These are phyloP conservation scores for Fragaria iinumae DNA, from an alignment of 306 rosid genomes.

Conservation along the genomic window DNA sequence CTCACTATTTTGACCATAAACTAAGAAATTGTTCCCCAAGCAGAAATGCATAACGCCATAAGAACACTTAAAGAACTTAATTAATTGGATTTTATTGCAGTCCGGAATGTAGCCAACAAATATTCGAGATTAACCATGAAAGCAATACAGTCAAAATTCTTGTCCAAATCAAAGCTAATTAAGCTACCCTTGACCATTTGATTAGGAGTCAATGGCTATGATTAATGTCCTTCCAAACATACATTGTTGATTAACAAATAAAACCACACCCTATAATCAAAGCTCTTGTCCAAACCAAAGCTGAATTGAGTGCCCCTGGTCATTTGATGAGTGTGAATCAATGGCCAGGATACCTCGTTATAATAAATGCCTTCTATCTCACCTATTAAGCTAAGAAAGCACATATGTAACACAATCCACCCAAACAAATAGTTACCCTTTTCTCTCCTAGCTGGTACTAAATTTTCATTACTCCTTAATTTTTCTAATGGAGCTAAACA, in stretches of 20 bases:
- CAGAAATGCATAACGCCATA: constrained; percentile 32
- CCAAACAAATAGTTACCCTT: constrained; percentile 25
- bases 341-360: constrained; percentile 23
- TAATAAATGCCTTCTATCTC: constrained; percentile 36
- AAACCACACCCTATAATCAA: neutral
- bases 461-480: neutral
- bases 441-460: neutral
- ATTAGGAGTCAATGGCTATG: constrained; percentile 29
- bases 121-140: neutral
- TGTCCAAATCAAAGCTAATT: constrained; percentile 13
- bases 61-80: constrained; percentile 14
- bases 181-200: constrained; percentile 45
- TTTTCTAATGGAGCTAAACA: constrained; percentile 51
- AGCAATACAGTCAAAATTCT: neutral
- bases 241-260: neutral
- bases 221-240: constrained; percentile 26
- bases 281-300: constrained; percentile 16
- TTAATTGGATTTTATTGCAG: constrained; percentile 31
- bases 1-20: constrained; percentile 32
- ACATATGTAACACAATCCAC: constrained; percentile 19
- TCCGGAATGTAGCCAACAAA: constrained; percentile 27
- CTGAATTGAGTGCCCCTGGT: constrained; percentile 28
- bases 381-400: constrained; percentile 42
- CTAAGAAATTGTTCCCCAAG: neutral
- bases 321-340: constrained; percentile 38